Base-by-base conservation (phyloP, 2,329 filamentous ascomycete genomes). In the Mycogone perniciosa region DNA sequence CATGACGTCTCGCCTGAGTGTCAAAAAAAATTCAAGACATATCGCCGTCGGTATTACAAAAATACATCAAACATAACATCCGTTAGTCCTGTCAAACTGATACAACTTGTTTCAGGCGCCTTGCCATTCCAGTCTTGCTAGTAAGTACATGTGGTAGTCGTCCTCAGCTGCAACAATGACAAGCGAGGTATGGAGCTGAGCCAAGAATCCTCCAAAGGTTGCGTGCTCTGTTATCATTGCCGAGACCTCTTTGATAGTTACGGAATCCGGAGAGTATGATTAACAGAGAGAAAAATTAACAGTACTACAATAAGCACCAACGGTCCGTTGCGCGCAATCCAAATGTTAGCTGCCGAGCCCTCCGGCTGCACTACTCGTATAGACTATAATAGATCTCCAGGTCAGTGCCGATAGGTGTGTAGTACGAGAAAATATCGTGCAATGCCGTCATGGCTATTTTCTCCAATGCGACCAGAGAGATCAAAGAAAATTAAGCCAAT, bases 311-410 rank as follows among this genome's bases (percentile, higher is more conserved):
- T 43, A 44, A 44, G 40, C 47, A 49, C 47, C 47, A 39, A 31
- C 47, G 47, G 44, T 49, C 47, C 47, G 47, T 38, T 49, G 47
- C 47, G 47, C 47, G 50, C 44, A 37, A 26, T 7, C 33, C 38
- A 33, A 47, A 20, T 47, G 46, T 46, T 44, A 45, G 33, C 39
- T 29, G 39, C 39, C 39, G 39, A 29, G 26, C 6, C 39, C 39
- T 29, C 39, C 39, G 20, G 13, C 20, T 20, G 20, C 20, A 20
- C 20, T 20, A 20, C 20, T 20, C 2, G 20, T 20, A 20, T 20
- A 20, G 20, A 20, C 20, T 20, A 20, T 20, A 20, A 20, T 20
- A 20, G 20, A 20, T 20, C 20, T 20, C 20, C 20, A 20, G 20
- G 20, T 20, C 20, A 20, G 20, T 20, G 20, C 20, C 20, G 20